These are phyloP conservation scores for Pythium phragmiticola DNA, from an alignment of 352 stramenopile genomes.

Conservation along the genomic window DNA sequence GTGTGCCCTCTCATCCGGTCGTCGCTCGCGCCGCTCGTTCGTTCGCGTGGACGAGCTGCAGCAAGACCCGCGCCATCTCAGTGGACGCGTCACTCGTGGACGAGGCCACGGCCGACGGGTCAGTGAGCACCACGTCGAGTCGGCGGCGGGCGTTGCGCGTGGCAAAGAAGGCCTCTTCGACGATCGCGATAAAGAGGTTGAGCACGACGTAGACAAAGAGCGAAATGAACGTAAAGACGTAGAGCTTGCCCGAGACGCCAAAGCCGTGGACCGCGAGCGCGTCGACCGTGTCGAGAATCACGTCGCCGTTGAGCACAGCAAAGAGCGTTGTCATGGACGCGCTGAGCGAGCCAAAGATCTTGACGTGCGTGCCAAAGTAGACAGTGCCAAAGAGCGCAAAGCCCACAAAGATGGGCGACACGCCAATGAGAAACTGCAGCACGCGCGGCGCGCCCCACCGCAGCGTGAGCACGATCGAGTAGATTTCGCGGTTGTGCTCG, in stretches of 20 bases:
- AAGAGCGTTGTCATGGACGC: slow-evolving; percentile 84
- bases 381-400: slow-evolving; percentile 89
- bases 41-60: slow-evolving; percentile 40
- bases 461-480: slow-evolving; percentile 90
- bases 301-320: slow-evolving; percentile 89
- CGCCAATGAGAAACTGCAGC: slow-evolving; percentile 84
- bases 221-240: slow-evolving; percentile 88
- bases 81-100: slow-evolving; percentile 25
- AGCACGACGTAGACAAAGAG: slow-evolving; percentile 94
- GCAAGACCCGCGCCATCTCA: slow-evolving; percentile 54
- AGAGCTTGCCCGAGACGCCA: slow-evolving; percentile 66
- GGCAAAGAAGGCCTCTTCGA: slow-evolving; percentile 92
- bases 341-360: slow-evolving; percentile 68
- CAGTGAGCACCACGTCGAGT: slow-evolving; percentile 58
- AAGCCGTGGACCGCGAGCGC: slow-evolving; percentile 75
- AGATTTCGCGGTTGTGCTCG: slow-evolving; percentile 85
- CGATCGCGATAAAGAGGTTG: slow-evolving; percentile 91
- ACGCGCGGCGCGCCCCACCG: slow-evolving; percentile 77
- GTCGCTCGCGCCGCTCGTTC: slow-evolving; percentile 1
- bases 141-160: slow-evolving; percentile 61
- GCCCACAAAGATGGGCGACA: slow-evolving; percentile 86
- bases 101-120: slow-evolving; percentile 33
- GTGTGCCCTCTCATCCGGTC: too few relatives aligned
- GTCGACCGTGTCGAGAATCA: slow-evolving; percentile 90
- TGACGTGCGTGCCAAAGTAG: slow-evolving; percentile 84